Evolutionary conservation across 1,139 yeast genomes (phyloP), one percentile per base, ranked within the genome.

Genomic region (Debaryomycetaceae sp.): DNA sequence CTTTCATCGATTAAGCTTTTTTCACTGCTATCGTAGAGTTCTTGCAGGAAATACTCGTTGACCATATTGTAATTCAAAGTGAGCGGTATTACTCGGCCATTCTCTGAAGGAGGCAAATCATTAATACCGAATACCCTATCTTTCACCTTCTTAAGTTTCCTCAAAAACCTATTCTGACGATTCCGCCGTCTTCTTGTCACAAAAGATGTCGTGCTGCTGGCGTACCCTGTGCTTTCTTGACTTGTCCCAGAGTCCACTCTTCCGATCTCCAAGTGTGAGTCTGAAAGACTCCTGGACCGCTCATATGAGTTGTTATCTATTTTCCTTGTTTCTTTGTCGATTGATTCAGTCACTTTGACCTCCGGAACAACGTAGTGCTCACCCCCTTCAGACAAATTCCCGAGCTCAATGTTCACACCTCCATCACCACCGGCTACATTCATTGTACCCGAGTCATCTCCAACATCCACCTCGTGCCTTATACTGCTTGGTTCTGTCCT

Each of bases 81-180:
- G 11, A 91, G 57, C 0, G 96, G 96, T n/a, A 91, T 75, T 29
- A 72, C 67, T 45, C 98, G 69, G 3, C 97, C 97, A 36, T 80
- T 75, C 39, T 72, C 74, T 0, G 95, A 75, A 6, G 80, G 75
- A 1, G 79, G 75, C 16, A 74, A 56, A 6, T 59, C 57, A 35
- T 65, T 60, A 6, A 61, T 64, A 15, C 83, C 79, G 22, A 77
- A 50, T 5, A 81, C 39, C 28, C 60, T 53, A 42, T 72, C 54
- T 38, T 58, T 61, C 6, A 64, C 33, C 22, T 50, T 47, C 7
- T 49, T 43, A 5, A 62, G 34, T 2, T 38, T 31, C 30, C 52
- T 54, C 5, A 53, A 14, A 30, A 55, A 50, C 31, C 37, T 42
- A 40, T 50, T 56, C 26, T 44, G 44, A n/a, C 45, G 47, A 5